Evolutionary conservation across 2,329 filamentous ascomycete genomes (phyloP), one percentile per base, ranked within the genome.

Genomic region (Cylindrodendrum hubeiense): DNA sequence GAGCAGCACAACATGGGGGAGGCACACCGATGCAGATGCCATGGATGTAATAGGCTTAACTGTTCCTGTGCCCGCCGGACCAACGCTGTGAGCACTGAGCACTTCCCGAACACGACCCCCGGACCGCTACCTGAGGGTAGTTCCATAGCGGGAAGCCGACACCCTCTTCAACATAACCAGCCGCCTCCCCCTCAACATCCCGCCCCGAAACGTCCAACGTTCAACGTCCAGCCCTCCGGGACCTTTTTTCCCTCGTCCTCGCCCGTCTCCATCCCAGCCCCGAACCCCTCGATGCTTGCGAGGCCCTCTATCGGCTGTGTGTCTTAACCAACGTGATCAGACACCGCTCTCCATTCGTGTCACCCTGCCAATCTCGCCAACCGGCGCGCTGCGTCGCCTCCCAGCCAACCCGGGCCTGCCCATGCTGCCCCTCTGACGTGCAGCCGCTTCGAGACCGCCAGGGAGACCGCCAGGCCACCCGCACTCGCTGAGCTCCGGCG

Each of bases 371-470:
- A 53, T 54, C 60, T 57, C 60, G 53, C 60, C 60, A 50, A 50
- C 47, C 28, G 47, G 7, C 19, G 47, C 28, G 47, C 47, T 50
- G 47, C 28, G 13, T 34, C 47, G n/a, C 60, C 53, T 57, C 50
- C 41, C 49, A 47, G 49, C 61, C 61, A 59, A 54, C 61, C 61
- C 54, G 49, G 54, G 56, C 55, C 61, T 59, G 41, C 49, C 39
- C 54, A 63, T 55, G 53, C 49, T 54, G 55, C 61, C 61, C 61
- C 61, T 64, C 61, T 64, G 61, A 64, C 61, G 61, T 64, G 61
- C 61, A 64, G 55, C 52, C n/a, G 60, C 34, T 46, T 56, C 30
- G 49, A 60, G 49, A 60, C 57, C 37, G 28, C 52, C 37, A 54
- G 52, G 61, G 61, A 53, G 49, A 49, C 61, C 49, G 58, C 53